These are phyloP conservation scores for Dujonia santamariae DNA, from an alignment of 1,139 yeast genomes.

Conservation along the genomic window DNA sequence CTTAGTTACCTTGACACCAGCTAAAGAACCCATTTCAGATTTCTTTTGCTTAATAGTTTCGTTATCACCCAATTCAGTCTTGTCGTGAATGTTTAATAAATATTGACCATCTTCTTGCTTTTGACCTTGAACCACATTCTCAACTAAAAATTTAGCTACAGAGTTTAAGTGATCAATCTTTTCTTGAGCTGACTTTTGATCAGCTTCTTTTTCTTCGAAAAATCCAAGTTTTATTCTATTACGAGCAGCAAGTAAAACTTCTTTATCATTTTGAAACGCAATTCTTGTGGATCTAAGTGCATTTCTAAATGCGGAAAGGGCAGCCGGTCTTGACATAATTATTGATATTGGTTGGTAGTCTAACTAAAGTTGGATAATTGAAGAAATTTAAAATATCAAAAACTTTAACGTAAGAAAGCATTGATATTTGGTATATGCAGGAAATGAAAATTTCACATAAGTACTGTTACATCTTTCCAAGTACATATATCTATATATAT, in stretches of 20 bases:
- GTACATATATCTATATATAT: no score
- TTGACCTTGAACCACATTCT: slow-evolving; percentile 83
- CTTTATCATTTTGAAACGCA: slow-evolving; percentile 60
- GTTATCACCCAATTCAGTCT: slow-evolving; percentile 90
- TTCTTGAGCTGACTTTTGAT: slow-evolving; percentile 39
- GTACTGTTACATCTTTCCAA: no score
- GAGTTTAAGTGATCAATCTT: slow-evolving; percentile 65
- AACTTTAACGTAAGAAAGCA: neutral
- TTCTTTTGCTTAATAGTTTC: slow-evolving; percentile 45
- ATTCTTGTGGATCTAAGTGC: slow-evolving; percentile 69
- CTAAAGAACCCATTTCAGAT: slow-evolving; percentile 39
- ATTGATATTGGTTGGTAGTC: neutral
- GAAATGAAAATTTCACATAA: no score
- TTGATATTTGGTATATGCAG: neutral
- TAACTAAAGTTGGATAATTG: no score
- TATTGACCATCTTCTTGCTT: slow-evolving; percentile 46
- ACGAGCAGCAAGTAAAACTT: slow-evolving; percentile 62
- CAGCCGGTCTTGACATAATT: slow-evolving; percentile 18
- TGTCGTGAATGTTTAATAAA: slow-evolving; percentile 66
- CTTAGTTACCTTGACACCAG: slow-evolving; percentile 32
- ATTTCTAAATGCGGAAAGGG: slow-evolving; percentile 59
- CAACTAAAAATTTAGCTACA: slow-evolving; percentile 61
- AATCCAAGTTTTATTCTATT: slow-evolving; percentile 61
- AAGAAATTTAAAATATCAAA: no score
- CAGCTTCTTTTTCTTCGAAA: slow-evolving; percentile 27